Conservation (phyloP, 805 yeast species). For the Metschnikowia anglica region DNA sequence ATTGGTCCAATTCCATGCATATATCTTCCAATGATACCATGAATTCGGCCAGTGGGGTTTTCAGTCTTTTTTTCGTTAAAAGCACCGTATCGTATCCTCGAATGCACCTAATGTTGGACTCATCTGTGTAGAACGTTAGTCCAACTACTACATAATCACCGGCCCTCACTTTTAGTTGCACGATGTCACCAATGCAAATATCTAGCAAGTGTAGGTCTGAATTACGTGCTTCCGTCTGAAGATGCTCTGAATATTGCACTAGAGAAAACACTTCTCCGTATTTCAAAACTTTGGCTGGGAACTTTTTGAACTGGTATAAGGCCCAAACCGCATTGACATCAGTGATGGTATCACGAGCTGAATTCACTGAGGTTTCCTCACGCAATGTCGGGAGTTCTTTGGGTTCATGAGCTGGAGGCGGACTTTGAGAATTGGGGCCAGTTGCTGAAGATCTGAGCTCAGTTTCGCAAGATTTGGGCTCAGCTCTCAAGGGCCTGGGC, state of each 20-base stretch:
- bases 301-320: slow-evolving; percentile 46
- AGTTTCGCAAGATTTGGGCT: no score
- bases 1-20: slow-evolving; percentile 40
- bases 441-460: no score
- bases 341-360: slow-evolving; percentile 13
- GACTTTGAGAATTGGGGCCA: not conserved
- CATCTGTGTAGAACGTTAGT: slow-evolving; percentile 29
- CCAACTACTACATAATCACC: slow-evolving; percentile 47
- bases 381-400: not conserved
- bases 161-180: slow-evolving; percentile 35
- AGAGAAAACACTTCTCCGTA: slow-evolving; percentile 28
- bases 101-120: slow-evolving; percentile 44
- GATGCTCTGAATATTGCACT: slow-evolving; percentile 40
- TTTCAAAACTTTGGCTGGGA: slow-evolving; percentile 47
- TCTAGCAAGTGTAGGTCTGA: slow-evolving; percentile 48
- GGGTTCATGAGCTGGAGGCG: not conserved
- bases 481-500: not conserved
- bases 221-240: slow-evolving; percentile 28
- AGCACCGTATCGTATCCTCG: slow-evolving; percentile 58
- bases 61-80: slow-evolving; percentile 27
- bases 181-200: slow-evolving; percentile 55
- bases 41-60: slow-evolving; percentile 11
- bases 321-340: slow-evolving; percentile 51
- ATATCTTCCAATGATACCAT: slow-evolving; percentile 31
- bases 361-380: not conserved